phyloP scores from a whole-genome alignment of 2,329 filamentous ascomycete species.

The Keithomyces neogunnii region DNA sequence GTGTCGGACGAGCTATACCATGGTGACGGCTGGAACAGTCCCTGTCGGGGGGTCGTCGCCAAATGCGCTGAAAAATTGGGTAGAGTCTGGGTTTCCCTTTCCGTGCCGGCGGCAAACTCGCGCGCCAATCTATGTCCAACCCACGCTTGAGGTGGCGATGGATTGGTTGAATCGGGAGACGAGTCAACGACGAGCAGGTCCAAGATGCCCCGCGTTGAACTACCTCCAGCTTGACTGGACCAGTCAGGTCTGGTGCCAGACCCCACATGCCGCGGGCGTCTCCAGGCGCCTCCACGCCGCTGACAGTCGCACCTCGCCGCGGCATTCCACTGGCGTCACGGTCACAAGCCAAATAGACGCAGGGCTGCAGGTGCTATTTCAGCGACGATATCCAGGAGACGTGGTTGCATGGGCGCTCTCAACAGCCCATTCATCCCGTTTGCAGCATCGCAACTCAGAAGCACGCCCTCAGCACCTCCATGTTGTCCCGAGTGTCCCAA shows the following conservation, averaged over 20 bases:
- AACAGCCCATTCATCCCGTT: conserved; percentile 8
- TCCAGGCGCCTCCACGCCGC: background rate
- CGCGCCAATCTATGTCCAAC: too few species aligned
- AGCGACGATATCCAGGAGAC: background rate
- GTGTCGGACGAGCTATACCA: background rate
- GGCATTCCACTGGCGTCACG: background rate
- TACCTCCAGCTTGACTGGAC: too few species aligned
- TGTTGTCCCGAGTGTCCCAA: conserved; percentile 72
- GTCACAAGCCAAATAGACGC: background rate
- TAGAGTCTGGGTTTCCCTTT: too few species aligned
- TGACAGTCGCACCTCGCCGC: background rate
- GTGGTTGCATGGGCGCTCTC: background rate
- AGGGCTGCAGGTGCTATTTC: background rate
- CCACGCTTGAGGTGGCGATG: too few species aligned
- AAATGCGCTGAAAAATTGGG: too few species aligned
- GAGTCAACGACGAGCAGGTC: too few species aligned
- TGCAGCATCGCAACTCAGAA: background rate
- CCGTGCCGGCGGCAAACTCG: background rate
- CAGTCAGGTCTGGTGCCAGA: too few species aligned
- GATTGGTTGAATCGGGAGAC: too few species aligned
- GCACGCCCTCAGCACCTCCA: conserved; percentile 24
- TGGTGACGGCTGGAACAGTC: background rate
- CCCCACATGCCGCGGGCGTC: background rate
- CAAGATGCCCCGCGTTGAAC: too few species aligned
- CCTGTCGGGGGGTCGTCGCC: too few species aligned